Percentiles rank a stretch among this genome's conserved stretches.
These are phyloP conservation scores for Septoria petroselini DNA, from an alignment of 2,329 filamentous ascomycete genomes.

Conservation along the genomic window DNA sequence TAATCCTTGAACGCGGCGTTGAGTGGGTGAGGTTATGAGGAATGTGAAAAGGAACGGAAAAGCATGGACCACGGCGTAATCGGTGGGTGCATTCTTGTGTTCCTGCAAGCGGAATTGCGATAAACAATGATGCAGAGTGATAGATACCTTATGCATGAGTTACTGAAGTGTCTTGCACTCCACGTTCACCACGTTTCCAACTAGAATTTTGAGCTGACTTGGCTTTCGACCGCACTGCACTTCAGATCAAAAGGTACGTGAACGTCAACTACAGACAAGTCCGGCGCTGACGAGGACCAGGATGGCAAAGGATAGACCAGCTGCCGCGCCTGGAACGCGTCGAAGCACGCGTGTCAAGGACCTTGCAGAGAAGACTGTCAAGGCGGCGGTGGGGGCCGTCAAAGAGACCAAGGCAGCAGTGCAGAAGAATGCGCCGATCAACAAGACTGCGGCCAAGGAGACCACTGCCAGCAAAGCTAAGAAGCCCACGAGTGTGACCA, in stretches of 20 bases:
- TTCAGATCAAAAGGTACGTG: neutral
- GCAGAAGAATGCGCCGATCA: neutral
- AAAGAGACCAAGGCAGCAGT: neutral
- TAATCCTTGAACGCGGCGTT: neutral
- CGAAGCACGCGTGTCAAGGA: slow-evolving; percentile 7
- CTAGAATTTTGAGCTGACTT: neutral
- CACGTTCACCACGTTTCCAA: neutral
- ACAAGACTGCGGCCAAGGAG: neutral
- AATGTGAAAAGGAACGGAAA: slow-evolving; percentile 15
- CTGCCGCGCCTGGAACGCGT: neutral
- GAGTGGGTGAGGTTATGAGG: slow-evolving; percentile 7
- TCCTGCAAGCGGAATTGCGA: neutral
- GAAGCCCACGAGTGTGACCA: slow-evolving; percentile 2
- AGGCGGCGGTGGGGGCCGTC: neutral
- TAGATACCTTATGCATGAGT: neutral
- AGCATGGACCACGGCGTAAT: neutral
- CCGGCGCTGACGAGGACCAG: neutral
- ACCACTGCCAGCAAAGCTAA: neutral
- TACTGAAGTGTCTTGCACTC: neutral
- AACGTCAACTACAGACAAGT: neutral
- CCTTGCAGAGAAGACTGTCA: neutral
- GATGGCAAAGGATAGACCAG: neutral
- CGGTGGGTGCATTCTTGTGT: slow-evolving; percentile 1
- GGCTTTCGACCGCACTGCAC: neutral
- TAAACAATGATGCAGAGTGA: slow-evolving; percentile 15